Evolutionary conservation across 1,284 basidiomycete species (phyloP).

Genomic region (Apiotrichum laibachii): DNA sequence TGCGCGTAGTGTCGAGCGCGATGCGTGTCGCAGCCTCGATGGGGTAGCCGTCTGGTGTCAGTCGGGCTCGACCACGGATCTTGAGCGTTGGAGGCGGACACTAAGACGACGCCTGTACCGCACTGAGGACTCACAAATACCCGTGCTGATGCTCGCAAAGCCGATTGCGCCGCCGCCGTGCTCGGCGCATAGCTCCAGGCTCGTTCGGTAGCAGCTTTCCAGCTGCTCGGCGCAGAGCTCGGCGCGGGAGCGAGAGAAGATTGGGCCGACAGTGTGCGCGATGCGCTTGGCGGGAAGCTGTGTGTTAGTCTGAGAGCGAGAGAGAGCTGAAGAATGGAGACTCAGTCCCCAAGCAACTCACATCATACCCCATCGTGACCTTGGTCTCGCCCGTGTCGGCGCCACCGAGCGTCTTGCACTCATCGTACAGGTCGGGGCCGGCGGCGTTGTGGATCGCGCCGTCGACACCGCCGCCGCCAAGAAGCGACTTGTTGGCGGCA

Average conservation of each 20-base stretch:
- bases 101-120: no score
- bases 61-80: not conserved
- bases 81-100: not conserved
- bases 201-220: slow-evolving; percentile 67
- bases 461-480: slow-evolving; percentile 60
- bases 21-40: slow-evolving; percentile 45
- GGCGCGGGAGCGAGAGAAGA: slow-evolving; percentile 58
- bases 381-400: slow-evolving; percentile 71
- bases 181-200: slow-evolving; percentile 63
- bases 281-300: slow-evolving; percentile 61
- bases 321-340: no score
- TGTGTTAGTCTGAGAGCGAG: not conserved
- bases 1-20: slow-evolving; percentile 40
- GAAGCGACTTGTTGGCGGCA: slow-evolving; percentile 73
- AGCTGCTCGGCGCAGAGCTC: slow-evolving; percentile 60
- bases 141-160: slow-evolving; percentile 37
- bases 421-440: slow-evolving; percentile 66
- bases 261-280: slow-evolving; percentile 87
- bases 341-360: slow-evolving; percentile 20
- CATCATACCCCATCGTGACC: slow-evolving; percentile 46
- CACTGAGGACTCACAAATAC: slow-evolving; percentile 41
- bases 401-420: slow-evolving; percentile 68
- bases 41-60: slow-evolving; percentile 46
- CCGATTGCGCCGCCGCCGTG: slow-evolving; percentile 67
- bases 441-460: slow-evolving; percentile 70